Base-by-base conservation (phyloP, 1,139 yeast species). In the Yamadazyma triangularis region DNA sequence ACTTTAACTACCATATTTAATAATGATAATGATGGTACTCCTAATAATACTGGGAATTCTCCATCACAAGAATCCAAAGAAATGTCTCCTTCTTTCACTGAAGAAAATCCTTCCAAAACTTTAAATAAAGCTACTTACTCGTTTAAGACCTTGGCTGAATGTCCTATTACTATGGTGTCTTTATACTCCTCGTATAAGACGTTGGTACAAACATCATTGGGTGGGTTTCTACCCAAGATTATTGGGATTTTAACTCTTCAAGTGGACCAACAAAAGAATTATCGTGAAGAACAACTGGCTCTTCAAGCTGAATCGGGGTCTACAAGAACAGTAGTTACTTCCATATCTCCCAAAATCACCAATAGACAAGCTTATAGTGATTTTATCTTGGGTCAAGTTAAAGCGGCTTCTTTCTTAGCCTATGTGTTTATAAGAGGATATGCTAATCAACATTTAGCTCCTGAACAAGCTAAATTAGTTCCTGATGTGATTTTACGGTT, bases 111-210 rank as follows among this genome's bases (percentile, higher is more conserved):
- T 8, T 36, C 67, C 3, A 71, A 71, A 36, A 51, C 63, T 3
- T 66, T 75, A 23, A 55, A 65, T 33, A 73, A 71, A 41, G 81
- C 93, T 9, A 74, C 85, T 73, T 68, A 57, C 47, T 88, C 97
- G 2, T 91, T 91, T 66, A 89, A 88, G 51, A 87, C 93, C 8
- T 70, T 91, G 36, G 88, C 96, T 0, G 99, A 93, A 56, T 89
- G 97, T 52, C 99, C 99, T 5, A 89, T 93, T 25, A 89, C 95
- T 8, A 85, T 93, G 77, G 98, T 93, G 2, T 77, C 95, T 6
- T 67, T 93, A 32, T 87, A 86, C 47, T 84, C 95, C 2, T 80
- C 95, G 0, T 89, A 89, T 59, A 86, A 87, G 51, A 77, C 77
- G 26, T 61, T 88, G 32, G 86, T 85, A 3, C 74, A 75, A 29